Evolutionary conservation across 1,139 yeast species (phyloP), one percentile per base, ranked within the genome.

Genomic region (Scheffersomyces cryptocercus): DNA sequence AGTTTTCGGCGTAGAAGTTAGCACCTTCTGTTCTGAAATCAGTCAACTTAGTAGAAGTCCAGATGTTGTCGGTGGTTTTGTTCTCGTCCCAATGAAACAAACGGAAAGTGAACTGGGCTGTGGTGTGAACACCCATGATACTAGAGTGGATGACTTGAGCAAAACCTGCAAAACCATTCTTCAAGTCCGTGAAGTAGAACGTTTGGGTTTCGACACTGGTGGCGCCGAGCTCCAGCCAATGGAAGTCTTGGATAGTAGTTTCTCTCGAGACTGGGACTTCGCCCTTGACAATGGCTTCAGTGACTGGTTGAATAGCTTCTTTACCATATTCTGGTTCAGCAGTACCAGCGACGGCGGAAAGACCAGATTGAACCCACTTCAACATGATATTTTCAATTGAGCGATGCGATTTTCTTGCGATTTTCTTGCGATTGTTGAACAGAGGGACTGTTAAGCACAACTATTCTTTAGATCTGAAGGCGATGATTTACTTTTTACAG

Each of bases 291-390:
- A 85, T 81, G 41, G 84, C 70, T 36, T 77, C 82, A 36, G 86
- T 79, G 46, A 90, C 81, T n/a, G 97, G 80, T 58, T 85, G 91
- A 55, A 93, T 88, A 39, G 96, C 95, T 43, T 85, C 96, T 38
- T 85, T 79, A 42, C 99, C 99, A 60, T 93, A 93, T 61, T 87
- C 96, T 26, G 99, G 99, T 67, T 93, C 99, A 2, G 97, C 96
- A 13, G 96, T 82, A 41, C 99, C 99, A 6, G 97, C 95, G 37
- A 90, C 93, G 5, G 95, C 93, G 15, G 98, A 89, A 38, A 93
- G 80, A 44, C 96, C 81, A 48, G 91, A 86, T 74, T 86, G 93
- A 49, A 86, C 87, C 90, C 90, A 85, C 79, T 84, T 86, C 44
- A 86, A 72, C 95, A 86, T 86, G 29, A 4, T 42, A 36, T 10